These are phyloP conservation scores for Neurospora pannonica DNA, from an alignment of 495 filamentous ascomycete species.

Conservation along the genomic window DNA sequence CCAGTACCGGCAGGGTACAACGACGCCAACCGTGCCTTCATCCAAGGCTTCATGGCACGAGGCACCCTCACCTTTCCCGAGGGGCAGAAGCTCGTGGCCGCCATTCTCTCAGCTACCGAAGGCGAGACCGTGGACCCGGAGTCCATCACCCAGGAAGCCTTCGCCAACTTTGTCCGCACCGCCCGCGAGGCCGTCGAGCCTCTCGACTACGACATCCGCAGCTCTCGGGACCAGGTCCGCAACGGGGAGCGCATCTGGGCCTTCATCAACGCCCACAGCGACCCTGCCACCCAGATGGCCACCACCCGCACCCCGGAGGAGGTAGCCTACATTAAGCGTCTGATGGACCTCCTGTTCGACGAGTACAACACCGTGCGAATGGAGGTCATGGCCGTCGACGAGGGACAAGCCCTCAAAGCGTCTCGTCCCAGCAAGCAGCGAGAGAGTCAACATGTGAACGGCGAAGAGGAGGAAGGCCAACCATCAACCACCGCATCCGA, in stretches of 20 bases:
- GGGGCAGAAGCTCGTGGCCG: conserved; percentile 62
- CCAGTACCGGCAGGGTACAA: conserved; percentile 23
- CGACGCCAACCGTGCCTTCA: conserved; percentile 80
- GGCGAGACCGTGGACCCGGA: conserved; percentile 20
- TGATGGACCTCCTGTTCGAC: conserved; percentile 90
- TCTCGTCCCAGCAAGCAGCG: conserved; percentile 36
- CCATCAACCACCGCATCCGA: conserved; percentile 11
- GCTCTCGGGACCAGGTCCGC: conserved; percentile 50
- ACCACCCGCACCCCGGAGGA: conserved; percentile 75
- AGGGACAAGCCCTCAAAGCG: conserved; percentile 65
- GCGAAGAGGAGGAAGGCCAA: conserved; percentile 30
- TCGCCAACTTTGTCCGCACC: conserved; percentile 56
- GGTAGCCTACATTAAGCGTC: conserved; percentile 76
- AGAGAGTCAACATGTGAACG: conserved; percentile 26
- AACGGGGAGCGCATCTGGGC: conserved; percentile 50
- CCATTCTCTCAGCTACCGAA: conserved; percentile 52
- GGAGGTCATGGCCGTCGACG: conserved; percentile 71
- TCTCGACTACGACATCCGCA: conserved; percentile 82
- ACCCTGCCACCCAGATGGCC: conserved; percentile 76
- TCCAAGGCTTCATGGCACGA: conserved; percentile 79
- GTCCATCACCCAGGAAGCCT: conserved; percentile 57
- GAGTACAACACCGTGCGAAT: conserved; percentile 63
- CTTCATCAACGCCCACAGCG: conserved; percentile 81
- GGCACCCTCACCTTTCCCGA: conserved; percentile 67
- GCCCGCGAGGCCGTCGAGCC: conserved; percentile 63